Conservation (phyloP, 768 basidiomycete species). For the Hygrophorus pudorinus region DNA sequence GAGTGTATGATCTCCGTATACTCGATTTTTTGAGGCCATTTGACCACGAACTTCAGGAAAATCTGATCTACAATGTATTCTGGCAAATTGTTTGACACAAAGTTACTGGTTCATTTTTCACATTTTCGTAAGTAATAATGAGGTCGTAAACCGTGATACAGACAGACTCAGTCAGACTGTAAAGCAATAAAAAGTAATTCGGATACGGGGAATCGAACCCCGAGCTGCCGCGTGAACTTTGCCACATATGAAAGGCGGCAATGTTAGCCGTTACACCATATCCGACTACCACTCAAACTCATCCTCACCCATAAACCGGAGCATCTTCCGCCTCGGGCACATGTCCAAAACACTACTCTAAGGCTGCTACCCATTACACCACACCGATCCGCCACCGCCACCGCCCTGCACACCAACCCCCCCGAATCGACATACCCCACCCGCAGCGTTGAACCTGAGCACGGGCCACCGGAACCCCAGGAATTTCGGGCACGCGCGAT, state of each 20-base stretch:
- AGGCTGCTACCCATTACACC: constrained; percentile 65
- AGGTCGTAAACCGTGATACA: no score
- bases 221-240: constrained; percentile 33
- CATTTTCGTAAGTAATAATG: no score
- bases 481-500: constrained; percentile 70
- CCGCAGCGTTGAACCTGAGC: constrained; percentile 46
- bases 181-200: constrained; percentile 2
- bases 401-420: constrained; percentile 35
- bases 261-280: constrained; percentile 1
- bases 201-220: constrained; percentile 31
- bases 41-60: no score
- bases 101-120: no score
- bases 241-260: not conserved
- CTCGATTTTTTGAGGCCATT: no score
- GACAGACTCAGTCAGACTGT: no score
- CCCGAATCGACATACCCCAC: constrained; percentile 62
- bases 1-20: no score
- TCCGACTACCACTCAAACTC: not conserved
- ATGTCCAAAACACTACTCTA: not conserved
- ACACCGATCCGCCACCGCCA: constrained; percentile 50
- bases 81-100: no score
- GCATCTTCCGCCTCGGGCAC: no score
- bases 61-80: no score
- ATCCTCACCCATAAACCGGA: no score
- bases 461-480: constrained; percentile 63